Evolutionary conservation across 805 yeast species (phyloP).

Genomic region (Hanseniaspora pseudoguilliermondii): DNA sequence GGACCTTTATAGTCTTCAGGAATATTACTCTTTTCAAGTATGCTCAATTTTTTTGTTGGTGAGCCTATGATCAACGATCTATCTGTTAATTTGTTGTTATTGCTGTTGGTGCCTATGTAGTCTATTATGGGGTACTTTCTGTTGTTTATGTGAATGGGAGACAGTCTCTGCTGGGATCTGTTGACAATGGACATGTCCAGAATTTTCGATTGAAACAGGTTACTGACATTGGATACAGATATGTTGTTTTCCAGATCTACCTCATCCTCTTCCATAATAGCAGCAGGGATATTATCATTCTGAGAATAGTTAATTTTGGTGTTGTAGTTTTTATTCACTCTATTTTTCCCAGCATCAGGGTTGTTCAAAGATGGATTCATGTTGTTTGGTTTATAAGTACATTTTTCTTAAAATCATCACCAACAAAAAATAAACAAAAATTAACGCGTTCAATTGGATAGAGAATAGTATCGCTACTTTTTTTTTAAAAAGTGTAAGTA

Average conservation of each 20-base stretch:
- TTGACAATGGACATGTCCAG: conserved; percentile 6
- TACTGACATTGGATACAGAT: not conserved
- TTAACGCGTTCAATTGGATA: no score
- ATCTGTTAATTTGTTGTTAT: not conserved
- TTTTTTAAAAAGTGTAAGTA: no score
- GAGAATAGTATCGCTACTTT: no score
- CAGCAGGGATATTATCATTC: not conserved
- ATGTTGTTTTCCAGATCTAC: not conserved
- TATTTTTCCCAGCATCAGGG: not conserved
- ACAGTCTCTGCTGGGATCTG: conserved; percentile 10
- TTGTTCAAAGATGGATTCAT: not conserved
- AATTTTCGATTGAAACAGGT: conserved; percentile 5
- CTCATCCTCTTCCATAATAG: conserved; percentile 9
- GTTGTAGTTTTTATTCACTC: not conserved
- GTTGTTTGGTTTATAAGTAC: not conserved
- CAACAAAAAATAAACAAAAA: no score
- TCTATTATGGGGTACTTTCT: conserved; percentile 10
- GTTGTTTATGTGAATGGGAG: conserved; percentile 12
- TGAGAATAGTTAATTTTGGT: not conserved
- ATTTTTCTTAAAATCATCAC: no score
- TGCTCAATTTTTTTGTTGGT: not conserved
- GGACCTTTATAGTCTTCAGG: not conserved
- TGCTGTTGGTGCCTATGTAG: conserved; percentile 2
- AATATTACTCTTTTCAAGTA: not conserved
- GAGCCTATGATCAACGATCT: conserved; percentile 8